Evolutionary conservation across 2,329 filamentous ascomycete species (phyloP).

Genomic region (Clarireedia hainanense): DNA sequence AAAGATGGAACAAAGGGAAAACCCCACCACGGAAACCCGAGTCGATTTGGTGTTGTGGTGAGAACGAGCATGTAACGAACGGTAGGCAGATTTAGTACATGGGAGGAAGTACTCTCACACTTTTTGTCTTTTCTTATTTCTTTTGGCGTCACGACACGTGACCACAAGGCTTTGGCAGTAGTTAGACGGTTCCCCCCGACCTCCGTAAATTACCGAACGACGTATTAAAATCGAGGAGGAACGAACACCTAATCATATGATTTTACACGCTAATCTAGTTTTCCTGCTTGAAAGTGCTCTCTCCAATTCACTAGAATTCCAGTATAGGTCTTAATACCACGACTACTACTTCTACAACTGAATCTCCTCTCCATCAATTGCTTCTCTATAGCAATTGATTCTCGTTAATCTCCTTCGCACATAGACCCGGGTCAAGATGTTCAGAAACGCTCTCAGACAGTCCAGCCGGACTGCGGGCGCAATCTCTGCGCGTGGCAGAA

Average conservation of each 20-base stretch:
- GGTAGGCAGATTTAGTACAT: neutral
- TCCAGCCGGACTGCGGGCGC: constrained; percentile 91
- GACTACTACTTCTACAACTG: constrained; percentile 28
- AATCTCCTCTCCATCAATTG: constrained; percentile 58
- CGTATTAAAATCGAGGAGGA: neutral
- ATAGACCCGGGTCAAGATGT: constrained; percentile 65
- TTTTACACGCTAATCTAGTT: constrained; percentile 6
- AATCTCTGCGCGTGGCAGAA: constrained; percentile 84
- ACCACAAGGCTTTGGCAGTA: neutral
- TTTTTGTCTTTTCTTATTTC: too few species aligned
- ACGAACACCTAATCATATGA: neutral
- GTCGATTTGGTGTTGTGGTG: too few species aligned
- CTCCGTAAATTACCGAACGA: neutral
- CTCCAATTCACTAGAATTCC: constrained; percentile 12
- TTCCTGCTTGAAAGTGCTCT: constrained; percentile 7
- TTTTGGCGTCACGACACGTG: too few species aligned
- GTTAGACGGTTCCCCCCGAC: constrained; percentile 7
- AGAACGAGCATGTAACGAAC: too few species aligned
- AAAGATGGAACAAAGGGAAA: neutral
- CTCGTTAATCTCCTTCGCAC: constrained; percentile 43
- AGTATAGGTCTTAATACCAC: constrained; percentile 25
- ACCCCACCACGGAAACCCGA: neutral
- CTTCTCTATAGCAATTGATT: constrained; percentile 60
- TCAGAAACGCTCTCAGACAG: constrained; percentile 97
- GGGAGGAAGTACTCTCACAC: neutral